phyloP scores from a whole-genome alignment of 257 asterid species.

The Solanum commersonii region DNA sequence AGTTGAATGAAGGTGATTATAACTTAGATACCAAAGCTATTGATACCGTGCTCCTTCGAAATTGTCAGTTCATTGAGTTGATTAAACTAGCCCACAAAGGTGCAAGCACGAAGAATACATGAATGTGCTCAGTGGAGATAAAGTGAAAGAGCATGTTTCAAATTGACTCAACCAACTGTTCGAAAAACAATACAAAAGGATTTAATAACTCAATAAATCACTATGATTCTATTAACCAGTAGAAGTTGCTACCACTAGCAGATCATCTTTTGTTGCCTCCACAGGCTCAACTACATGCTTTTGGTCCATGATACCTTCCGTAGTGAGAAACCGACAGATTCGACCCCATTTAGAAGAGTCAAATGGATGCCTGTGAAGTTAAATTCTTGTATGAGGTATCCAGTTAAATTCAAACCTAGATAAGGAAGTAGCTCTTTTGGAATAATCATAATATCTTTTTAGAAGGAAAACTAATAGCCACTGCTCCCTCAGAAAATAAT shows the following conservation, averaged over 20 bases:
- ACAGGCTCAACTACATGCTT: slow-evolving; percentile 64
- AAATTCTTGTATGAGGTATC: neutral
- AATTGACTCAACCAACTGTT: neutral
- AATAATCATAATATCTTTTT: neutral
- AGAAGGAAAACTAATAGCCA: neutral
- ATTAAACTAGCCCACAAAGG: neutral
- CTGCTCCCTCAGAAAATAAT: neutral
- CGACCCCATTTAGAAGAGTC: slow-evolving; percentile 99
- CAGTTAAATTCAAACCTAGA: neutral
- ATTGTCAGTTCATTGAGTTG: neutral
- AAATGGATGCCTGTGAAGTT: slow-evolving; percentile 75
- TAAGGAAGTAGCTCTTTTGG: neutral
- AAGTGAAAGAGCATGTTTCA: neutral
- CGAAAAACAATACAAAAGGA: neutral
- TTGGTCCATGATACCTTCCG: slow-evolving; percentile 54
- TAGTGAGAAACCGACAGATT: slow-evolving; percentile 60
- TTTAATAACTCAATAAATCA: neutral
- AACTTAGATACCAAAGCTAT: neutral
- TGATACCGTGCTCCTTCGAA: neutral
- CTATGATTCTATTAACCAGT: neutral
- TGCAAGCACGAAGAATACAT: neutral
- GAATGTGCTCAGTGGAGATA: neutral
- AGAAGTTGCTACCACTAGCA: slow-evolving; percentile 60
- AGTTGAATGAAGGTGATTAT: neutral
- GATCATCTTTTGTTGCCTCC: slow-evolving; percentile 85